Percentiles rank a stretch among this genome's conserved stretches.
These are phyloP conservation scores for Zygosaccharomyces pseudorouxii DNA, from an alignment of 805 yeast species.

Conservation along the genomic window DNA sequence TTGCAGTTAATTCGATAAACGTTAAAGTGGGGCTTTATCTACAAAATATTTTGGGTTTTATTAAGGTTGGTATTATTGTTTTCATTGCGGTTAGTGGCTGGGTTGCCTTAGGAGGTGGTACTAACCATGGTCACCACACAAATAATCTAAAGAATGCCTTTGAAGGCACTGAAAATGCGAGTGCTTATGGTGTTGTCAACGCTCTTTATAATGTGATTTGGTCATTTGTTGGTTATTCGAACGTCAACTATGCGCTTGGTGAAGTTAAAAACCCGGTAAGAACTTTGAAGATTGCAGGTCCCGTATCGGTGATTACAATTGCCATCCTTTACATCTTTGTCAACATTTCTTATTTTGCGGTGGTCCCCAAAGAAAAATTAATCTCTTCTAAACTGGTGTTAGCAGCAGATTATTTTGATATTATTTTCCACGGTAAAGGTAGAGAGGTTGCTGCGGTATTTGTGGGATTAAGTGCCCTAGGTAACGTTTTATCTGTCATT, in stretches of 20 bases:
- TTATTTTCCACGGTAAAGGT: conserved; percentile 65
- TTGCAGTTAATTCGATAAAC: conserved; percentile 54
- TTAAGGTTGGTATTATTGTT: conserved; percentile 66
- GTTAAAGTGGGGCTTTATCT: conserved; percentile 63
- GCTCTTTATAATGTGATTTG: conserved; percentile 79
- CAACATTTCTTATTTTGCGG: conserved; percentile 77
- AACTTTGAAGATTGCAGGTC: conserved; percentile 69
- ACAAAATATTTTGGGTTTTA: conserved; percentile 62
- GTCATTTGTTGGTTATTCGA: conserved; percentile 81
- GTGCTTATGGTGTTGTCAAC: conserved; percentile 66
- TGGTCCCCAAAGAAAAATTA: conserved; percentile 63
- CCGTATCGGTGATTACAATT: conserved; percentile 57
- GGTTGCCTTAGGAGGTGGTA: conserved; percentile 76
- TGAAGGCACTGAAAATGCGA: conserved; percentile 46
- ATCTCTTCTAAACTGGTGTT: conserved; percentile 60
- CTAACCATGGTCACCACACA: conserved; percentile 48
- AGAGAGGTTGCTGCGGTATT: conserved; percentile 71
- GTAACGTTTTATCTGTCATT: conserved; percentile 75
- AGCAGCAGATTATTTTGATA: conserved; percentile 70
- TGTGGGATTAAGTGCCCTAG: conserved; percentile 76
- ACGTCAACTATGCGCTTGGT: conserved; percentile 77
- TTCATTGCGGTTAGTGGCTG: conserved; percentile 75
- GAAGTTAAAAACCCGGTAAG: conserved; percentile 71
- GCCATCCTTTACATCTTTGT: conserved; percentile 68
- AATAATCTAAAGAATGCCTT: conserved; percentile 60